Conservation (phyloP, 306 rosid species). For the Prunus davidiana region DNA sequence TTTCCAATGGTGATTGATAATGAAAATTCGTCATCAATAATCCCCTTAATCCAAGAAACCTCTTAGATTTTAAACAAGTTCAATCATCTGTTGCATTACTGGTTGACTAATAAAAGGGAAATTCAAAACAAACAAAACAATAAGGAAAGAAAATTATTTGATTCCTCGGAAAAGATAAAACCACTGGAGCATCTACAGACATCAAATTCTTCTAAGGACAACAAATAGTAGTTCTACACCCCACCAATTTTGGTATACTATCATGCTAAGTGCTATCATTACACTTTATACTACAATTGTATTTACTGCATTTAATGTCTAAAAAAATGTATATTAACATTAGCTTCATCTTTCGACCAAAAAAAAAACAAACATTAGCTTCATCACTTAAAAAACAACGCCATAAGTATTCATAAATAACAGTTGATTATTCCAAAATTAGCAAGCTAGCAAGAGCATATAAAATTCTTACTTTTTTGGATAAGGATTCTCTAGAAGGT, state of each 20-base stretch:
- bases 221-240: background rate
- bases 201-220: background rate
- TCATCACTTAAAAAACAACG: background rate
- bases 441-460: background rate
- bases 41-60: background rate
- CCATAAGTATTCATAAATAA: background rate
- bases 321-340: background rate
- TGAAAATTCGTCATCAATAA: background rate
- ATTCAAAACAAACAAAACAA: background rate
- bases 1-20: background rate
- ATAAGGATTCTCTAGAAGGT: slow-evolving; percentile 73
- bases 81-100: background rate
- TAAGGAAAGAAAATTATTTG: background rate
- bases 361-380: background rate
- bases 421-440: slow-evolving; percentile 12
- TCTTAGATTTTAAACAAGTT: background rate
- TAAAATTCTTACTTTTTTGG: slow-evolving; percentile 49
- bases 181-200: background rate
- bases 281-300: background rate
- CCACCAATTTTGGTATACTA: background rate
- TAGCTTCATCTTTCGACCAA: background rate
- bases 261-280: background rate
- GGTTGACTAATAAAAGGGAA: background rate
- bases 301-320: background rate
- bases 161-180: background rate